A percentile compares a stretch with the other conserved stretches of the same genome.
These are phyloP conservation scores for Drechslerella coelobrocha DNA, from an alignment of 2,329 filamentous ascomycete genomes.

Conservation along the genomic window DNA sequence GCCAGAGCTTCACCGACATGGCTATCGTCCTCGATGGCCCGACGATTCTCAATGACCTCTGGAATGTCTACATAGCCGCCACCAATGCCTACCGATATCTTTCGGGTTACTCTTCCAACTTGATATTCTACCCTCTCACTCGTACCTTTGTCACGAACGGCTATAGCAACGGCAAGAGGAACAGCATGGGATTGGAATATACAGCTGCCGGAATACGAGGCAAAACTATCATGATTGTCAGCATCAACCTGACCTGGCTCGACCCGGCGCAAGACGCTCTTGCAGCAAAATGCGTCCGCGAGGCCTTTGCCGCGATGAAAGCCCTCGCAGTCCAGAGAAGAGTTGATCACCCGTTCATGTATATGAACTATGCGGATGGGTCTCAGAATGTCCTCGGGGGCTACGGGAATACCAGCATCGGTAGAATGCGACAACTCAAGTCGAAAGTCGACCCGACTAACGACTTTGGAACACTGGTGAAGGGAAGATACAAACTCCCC, in stretches of 20 bases:
- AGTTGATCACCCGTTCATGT: slow-evolving; percentile 29
- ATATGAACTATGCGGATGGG: slow-evolving; percentile 48
- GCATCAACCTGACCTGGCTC: slow-evolving; percentile 40
- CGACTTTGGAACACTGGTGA: slow-evolving; percentile 42
- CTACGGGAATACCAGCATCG: slow-evolving; percentile 26
- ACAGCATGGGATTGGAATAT: slow-evolving; percentile 44
- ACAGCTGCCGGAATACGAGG: slow-evolving; percentile 20
- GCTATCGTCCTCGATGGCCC: slow-evolving; percentile 26
- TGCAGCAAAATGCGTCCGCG: slow-evolving; percentile 22
- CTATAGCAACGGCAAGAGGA: slow-evolving; percentile 25
- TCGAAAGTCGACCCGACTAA: slow-evolving; percentile 31
- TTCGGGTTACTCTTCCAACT: slow-evolving; percentile 18
- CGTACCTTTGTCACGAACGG: slow-evolving; percentile 30
- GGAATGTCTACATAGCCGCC: slow-evolving; percentile 15
- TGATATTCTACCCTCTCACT: slow-evolving; percentile 35
- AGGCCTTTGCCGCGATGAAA: slow-evolving; percentile 17
- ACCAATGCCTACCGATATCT: slow-evolving; percentile 14
- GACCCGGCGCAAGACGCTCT: slow-evolving; percentile 9
- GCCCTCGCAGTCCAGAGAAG: slow-evolving; percentile 9
- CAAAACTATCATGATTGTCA: slow-evolving; percentile 43
- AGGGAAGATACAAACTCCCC: slow-evolving; percentile 21
- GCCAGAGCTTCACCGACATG: slow-evolving; percentile 45
- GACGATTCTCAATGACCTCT: slow-evolving; percentile 19
- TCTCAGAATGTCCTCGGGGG: slow-evolving; percentile 41
- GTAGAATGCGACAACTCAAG: slow-evolving; percentile 24